phyloP scores from a whole-genome alignment of 768 basidiomycete species.

The Boletus edulis region DNA sequence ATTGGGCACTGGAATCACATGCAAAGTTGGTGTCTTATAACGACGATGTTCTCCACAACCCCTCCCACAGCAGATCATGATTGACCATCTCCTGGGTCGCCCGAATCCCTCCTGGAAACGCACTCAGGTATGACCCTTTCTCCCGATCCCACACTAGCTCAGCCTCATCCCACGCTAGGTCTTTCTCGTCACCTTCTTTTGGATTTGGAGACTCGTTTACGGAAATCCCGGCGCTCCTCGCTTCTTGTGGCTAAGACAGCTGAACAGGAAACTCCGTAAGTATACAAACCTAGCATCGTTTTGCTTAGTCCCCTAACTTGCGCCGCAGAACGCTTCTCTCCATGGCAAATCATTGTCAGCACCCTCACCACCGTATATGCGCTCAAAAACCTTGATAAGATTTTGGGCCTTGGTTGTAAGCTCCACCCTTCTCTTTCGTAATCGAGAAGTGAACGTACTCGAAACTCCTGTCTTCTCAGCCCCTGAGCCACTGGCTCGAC shows the following conservation, averaged over 20 bases:
- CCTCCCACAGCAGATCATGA: slow-evolving; percentile 51
- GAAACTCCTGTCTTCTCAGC: slow-evolving; percentile 42
- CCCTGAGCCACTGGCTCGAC: slow-evolving; percentile 87
- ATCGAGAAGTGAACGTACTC: neutral
- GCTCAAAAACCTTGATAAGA: slow-evolving; percentile 77
- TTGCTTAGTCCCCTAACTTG: neutral
- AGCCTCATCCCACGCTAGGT: slow-evolving; percentile 48
- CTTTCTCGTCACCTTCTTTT: slow-evolving; percentile 87
- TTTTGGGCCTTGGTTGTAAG: slow-evolving; percentile 76
- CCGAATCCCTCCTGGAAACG: slow-evolving; percentile 92
- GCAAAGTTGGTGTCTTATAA: slow-evolving; percentile 15
- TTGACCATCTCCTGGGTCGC: slow-evolving; percentile 88
- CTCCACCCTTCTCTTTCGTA: neutral
- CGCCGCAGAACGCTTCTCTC: slow-evolving; percentile 71
- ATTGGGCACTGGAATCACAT: slow-evolving; percentile 30
- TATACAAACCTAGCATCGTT: neutral
- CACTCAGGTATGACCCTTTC: slow-evolving; percentile 53
- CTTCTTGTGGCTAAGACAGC: slow-evolving; percentile 57
- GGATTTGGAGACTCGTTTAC: slow-evolving; percentile 76
- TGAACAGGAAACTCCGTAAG: slow-evolving; percentile 63
- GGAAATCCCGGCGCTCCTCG: slow-evolving; percentile 66
- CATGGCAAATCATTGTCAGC: slow-evolving; percentile 92
- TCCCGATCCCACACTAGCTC: neutral
- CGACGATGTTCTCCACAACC: neutral
- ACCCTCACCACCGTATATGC: slow-evolving; percentile 86